Evolutionary conservation across 202 grass and related monocot species (phyloP), one percentile per base, ranked within the genome.

Genomic region (Eragrostis tef): DNA sequence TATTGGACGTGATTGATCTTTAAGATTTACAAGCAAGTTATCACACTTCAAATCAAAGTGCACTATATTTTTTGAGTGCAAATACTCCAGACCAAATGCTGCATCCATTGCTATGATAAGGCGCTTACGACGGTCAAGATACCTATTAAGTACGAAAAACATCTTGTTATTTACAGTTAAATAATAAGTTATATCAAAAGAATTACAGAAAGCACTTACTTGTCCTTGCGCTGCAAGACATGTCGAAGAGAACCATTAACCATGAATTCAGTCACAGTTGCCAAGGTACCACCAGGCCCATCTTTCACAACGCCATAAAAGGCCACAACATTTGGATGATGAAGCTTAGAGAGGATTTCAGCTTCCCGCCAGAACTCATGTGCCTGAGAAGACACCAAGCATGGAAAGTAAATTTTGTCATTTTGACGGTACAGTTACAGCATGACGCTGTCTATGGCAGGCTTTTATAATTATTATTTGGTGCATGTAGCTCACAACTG

Each of bases 221-320:
- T 98, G 83, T 98, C 95, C 86, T 98, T 98, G 51, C 95, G 84
- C 84, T 92, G 86, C 72, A 98, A 82, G 70, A 98, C 95, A 84
- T 93, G 95, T 74, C 95, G 81, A 81, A 98, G 95, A 73, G 95
- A 98, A 79, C 95, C 95, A 78, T 98, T 98, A 74, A 98, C 95
- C 95, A 98, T 98, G 83, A 98, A 98, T 78, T 98, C 95, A 6
- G 95, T 93, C 26, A 98, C 88, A 29, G 95, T 98, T 1, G 95
- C 92, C 70, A 98, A 81, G 39, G 95, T 98, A 58, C 92, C 92
- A 14, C 92, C 95, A 50, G 95, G 95, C 11, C 95, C 95, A 47
- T 98, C 95, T 86, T 92, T 86, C 62, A 98, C 95, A 13, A 98
- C 92, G n/a, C 95, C 95, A 59, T 98, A 98, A 62, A 94, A 98